Base-by-base conservation (phyloP, 768 basidiomycete genomes). In the Asterophora lycoperdoides region DNA sequence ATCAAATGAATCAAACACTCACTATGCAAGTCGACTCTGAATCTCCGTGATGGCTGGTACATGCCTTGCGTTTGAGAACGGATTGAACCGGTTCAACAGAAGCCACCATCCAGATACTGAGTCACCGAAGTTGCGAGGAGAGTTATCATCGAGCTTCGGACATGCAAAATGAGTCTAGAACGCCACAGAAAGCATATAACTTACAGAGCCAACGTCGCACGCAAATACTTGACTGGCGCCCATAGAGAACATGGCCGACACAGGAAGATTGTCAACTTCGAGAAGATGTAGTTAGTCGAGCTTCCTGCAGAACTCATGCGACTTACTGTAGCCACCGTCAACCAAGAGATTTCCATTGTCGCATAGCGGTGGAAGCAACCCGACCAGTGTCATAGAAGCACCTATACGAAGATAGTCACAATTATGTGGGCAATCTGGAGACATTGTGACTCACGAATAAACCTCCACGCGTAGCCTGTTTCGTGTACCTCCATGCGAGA, bases 381-480 rank as follows among this genome's bases (percentile, higher is more conserved):
- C 96, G 40, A 94, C 94, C 56, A 99, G 69, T 1, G 94, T 91
- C 96, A 99, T 99, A 1, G 94, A 97, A 14, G 93, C 96, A 46
- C 93, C 91, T 87, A 48, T 5, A 13, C 8, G 5, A 34, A 29
- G 30, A 18, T 0, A n/a, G 52, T 39, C 9, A 52, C 43, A 28
- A 48, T 20, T 29, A 39, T 37, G 47, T 51, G 58, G 47, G 18
- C 13, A 35, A 43, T 45, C 8, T 32, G 23, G 30, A 35, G 8
- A 49, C 6, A 11, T 3, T 13, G 39, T 38, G 61, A n/a, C 49
- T 57, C 76, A 89, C 91, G 87, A 46, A 91, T 89, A 62, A 83
- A 91, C 57, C 93, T 77, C 95, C 95, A 99, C 10, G 96, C 95
- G 70, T 97, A 98, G n/a, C 96, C 96, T 10, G 91, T 90, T 57